phyloP scores from a whole-genome alignment of 2,329 filamentous ascomycete genomes.

The Penicillium sp. region DNA sequence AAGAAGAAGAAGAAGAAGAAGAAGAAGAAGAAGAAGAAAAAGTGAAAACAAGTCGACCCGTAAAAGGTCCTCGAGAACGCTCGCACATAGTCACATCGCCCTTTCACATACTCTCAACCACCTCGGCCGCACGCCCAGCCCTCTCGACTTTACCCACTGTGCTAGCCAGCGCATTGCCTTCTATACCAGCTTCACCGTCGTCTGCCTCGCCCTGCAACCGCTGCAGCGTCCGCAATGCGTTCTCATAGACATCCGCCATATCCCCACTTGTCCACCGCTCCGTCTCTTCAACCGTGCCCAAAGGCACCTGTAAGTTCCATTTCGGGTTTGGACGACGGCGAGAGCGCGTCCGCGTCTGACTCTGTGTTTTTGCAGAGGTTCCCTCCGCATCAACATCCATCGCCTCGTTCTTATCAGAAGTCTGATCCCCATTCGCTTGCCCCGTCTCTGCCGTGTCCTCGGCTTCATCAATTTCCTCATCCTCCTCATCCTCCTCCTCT shows the following conservation, averaged over 20 bases:
- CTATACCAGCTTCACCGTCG: conserved; percentile 25
- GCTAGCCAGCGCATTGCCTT: conserved; percentile 46
- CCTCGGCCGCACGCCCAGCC: conserved; percentile 49
- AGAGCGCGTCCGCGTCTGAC: background rate
- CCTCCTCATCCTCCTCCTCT: conserved; percentile 52
- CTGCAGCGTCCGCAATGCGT: conserved; percentile 43
- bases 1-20: too few relatives aligned
- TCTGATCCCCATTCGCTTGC: background rate
- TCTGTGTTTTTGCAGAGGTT: conserved; percentile 7
- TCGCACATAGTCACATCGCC: background rate
- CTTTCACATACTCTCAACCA: conserved; percentile 51
- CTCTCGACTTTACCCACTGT: conserved; percentile 53
- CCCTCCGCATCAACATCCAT: conserved; percentile 46
- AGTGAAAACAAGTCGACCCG: conserved; percentile 4
- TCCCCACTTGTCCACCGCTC: conserved; percentile 48
- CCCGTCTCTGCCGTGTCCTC: conserved; percentile 17
- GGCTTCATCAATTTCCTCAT: conserved; percentile 43
- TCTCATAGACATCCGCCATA: conserved; percentile 47
- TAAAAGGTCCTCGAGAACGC: background rate
- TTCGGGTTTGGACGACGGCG: conserved; percentile 15
- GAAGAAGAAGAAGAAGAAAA: conserved; percentile 12
- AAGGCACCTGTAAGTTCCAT: conserved; percentile 38
- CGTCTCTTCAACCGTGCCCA: conserved; percentile 38
- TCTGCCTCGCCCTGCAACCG: conserved; percentile 42
- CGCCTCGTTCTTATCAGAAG: conserved; percentile 12